Percentiles rank a stretch among this genome's conserved stretches.
Conservation (phyloP, 139 green algal species). For the Chlorokybus atmophyticus region DNA sequence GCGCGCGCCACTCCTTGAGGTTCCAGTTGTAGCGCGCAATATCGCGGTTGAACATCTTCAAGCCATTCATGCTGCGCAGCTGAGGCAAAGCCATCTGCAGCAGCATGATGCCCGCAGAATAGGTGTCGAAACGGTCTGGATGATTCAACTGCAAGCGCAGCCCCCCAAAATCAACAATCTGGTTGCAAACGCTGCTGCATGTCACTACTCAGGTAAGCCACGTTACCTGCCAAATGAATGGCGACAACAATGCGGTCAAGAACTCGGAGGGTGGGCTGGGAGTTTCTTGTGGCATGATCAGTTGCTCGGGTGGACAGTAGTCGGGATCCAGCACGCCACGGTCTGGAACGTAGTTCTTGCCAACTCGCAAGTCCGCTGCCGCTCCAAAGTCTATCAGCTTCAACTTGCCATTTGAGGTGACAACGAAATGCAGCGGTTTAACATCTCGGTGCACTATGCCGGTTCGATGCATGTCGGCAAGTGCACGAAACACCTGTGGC, state of each 20-base stretch:
- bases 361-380: conserved; percentile 34
- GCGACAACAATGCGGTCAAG: conserved; percentile 30
- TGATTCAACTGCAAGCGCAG: conserved; percentile 31
- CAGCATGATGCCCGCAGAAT: conserved; percentile 37
- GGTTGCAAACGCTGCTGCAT: too few species aligned
- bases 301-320: conserved; percentile 40
- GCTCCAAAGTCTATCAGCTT: conserved; percentile 46
- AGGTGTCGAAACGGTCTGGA: conserved; percentile 43
- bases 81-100: conserved; percentile 28
- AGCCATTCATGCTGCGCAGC: conserved; percentile 18
- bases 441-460: conserved; percentile 21
- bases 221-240: conserved; percentile 34
- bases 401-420: conserved; percentile 21
- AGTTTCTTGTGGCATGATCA: conserved; percentile 33
- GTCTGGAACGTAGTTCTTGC: conserved; percentile 41
- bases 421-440: conserved; percentile 41
- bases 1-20: conserved; percentile 28
- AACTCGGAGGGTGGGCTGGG: conserved; percentile 19
- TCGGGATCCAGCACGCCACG: conserved; percentile 34
- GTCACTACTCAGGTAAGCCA: too few species aligned
- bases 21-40: conserved; percentile 23
- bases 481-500: background rate
- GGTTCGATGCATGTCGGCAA: background rate
- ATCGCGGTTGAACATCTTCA: conserved; percentile 34
- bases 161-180: too few species aligned